Conservation (phyloP, 2,329 filamentous ascomycete genomes). For the Penicillium hesseltinei region DNA sequence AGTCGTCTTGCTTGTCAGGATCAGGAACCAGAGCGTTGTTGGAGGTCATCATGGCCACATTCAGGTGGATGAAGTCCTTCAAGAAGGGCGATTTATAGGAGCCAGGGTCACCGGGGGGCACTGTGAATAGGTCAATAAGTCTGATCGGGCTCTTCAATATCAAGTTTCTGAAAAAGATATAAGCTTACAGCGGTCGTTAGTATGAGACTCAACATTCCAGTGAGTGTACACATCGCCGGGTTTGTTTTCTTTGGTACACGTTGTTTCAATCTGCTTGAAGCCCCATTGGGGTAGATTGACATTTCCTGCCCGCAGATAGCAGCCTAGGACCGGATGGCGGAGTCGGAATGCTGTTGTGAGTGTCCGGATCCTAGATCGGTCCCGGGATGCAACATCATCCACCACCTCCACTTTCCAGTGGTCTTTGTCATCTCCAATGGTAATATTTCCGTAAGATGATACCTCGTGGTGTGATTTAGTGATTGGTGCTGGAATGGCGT, state of each 20-base stretch:
- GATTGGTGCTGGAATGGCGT: constrained; percentile 82
- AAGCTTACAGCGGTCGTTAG: constrained; percentile 81
- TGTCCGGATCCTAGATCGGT: constrained; percentile 81
- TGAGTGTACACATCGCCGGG: constrained; percentile 92
- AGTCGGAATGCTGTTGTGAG: constrained; percentile 91
- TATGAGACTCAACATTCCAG: constrained; percentile 97
- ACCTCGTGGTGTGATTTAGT: constrained; percentile 90
- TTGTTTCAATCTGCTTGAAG: constrained; percentile 99
- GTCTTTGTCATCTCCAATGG: constrained; percentile 94
- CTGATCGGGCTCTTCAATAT: background rate
- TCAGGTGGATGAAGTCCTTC: constrained; percentile 95
- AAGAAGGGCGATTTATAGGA: constrained; percentile 96
- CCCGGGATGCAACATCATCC: constrained; percentile 80
- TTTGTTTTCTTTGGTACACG: constrained; percentile 89
- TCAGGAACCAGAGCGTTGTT: constrained; percentile 98
- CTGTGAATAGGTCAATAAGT: constrained; percentile 45
- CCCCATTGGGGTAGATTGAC: constrained; percentile 98
- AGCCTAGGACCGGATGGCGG: constrained; percentile 76
- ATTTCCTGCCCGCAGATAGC: constrained; percentile 92
- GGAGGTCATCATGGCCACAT: constrained; percentile 99
- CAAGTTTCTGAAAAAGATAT: constrained; percentile 21
- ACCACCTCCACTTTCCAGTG: constrained; percentile 95
- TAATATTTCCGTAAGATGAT: constrained; percentile 92
- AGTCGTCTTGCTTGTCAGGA: constrained; percentile 97
- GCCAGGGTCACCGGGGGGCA: constrained; percentile 83